phyloP scores from a whole-genome alignment of 2,329 filamentous ascomycete genomes.

The Calonectria pseudoturangicola region DNA sequence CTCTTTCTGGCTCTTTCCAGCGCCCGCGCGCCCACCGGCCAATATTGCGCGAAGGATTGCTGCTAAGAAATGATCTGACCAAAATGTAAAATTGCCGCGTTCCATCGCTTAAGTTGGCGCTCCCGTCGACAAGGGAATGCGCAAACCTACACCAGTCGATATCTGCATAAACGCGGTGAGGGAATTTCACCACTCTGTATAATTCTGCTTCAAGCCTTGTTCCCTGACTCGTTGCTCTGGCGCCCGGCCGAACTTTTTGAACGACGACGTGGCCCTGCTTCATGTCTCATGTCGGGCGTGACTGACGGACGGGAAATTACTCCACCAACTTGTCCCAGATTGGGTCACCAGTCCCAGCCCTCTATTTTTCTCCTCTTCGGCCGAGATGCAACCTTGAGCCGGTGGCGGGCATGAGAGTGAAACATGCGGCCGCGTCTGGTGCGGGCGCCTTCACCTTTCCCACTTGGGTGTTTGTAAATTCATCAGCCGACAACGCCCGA shows the following conservation, averaged over 20 bases:
- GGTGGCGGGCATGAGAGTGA: constrained; percentile 5
- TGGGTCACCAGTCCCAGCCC: constrained; percentile 25
- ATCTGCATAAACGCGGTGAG: constrained; percentile 17
- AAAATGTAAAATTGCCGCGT: constrained; percentile 45
- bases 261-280: constrained; percentile 29
- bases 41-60: constrained; percentile 11
- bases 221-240: constrained; percentile 24
- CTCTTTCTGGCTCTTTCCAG: constrained; percentile 10
- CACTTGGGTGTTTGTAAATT: background rate
- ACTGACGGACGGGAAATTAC: constrained; percentile 19
- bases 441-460: constrained; percentile 4
- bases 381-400: constrained; percentile 21
- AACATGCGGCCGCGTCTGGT: constrained; percentile 26
- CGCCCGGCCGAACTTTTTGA: constrained; percentile 16
- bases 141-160: background rate
- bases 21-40: background rate
- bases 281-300: constrained; percentile 17
- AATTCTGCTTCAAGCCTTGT: background rate
- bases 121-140: background rate
- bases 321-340: constrained; percentile 33
- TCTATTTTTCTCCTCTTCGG: constrained; percentile 24
- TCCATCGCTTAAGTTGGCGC: constrained; percentile 28
- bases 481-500: constrained; percentile 16
- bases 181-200: constrained; percentile 7
- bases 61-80: constrained; percentile 67